Conservation (phyloP, 192 early-diverging fungal species). For the Coemansia sp. region DNA sequence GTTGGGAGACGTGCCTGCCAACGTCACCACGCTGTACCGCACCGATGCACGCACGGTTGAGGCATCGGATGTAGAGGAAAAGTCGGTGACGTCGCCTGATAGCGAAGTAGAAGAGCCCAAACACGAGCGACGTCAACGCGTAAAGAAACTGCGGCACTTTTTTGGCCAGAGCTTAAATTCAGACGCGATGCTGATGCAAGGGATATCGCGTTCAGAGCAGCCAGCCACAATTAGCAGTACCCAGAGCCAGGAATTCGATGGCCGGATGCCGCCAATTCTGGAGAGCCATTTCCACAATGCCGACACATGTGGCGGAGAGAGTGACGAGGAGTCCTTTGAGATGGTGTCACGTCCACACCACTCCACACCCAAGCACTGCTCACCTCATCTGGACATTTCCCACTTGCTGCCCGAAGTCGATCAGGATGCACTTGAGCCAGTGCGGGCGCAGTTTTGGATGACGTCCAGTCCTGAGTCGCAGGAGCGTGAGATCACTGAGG, state of each 20-base stretch:
- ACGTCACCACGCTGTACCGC: constrained; percentile 18
- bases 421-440: neutral
- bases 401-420: neutral
- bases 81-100: neutral
- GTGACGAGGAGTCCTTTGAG: constrained; percentile 28
- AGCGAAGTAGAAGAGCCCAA: neutral
- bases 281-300: no score
- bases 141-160: constrained; percentile 25
- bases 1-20: constrained; percentile 33
- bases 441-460: constrained; percentile 47
- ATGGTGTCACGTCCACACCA: constrained; percentile 11
- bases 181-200: constrained; percentile 24
- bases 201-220: neutral
- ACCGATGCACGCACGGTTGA: neutral
- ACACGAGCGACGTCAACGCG: constrained; percentile 15
- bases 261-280: no score
- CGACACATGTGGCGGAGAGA: neutral
- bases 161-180: constrained; percentile 42
- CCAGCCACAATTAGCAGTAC: no score
- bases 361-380: neutral
- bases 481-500: constrained; percentile 17
- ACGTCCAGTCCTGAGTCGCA: constrained; percentile 41
- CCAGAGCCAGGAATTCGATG: no score
- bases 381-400: neutral
- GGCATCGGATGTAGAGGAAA: neutral